Evolutionary conservation across 2,329 filamentous ascomycete genomes (phyloP), one percentile per base, ranked within the genome.

Genomic region (Mariannaea sp.): DNA sequence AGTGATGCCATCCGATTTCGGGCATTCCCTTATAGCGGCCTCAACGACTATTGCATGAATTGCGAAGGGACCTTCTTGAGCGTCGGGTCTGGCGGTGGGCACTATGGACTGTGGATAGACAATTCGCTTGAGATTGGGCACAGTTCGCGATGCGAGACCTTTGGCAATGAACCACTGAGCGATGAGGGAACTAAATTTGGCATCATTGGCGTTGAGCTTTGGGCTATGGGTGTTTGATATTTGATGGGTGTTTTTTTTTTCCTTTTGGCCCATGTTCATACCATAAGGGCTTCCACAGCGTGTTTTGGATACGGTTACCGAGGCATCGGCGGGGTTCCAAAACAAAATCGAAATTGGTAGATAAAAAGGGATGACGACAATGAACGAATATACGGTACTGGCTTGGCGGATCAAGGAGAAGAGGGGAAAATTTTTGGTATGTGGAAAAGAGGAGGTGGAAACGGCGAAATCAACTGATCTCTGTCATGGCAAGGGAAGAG

Each of bases 41-140:
- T 96, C 33, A 97, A 99, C 71, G 94, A 97, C 72, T 99, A 96
- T 70, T 91, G 93, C 77, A 94, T 97, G 62, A 89, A 95, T 66
- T 97, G 93, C 73, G 92, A 97, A 73, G 79, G 84, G 3, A 83
- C 86, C 19, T 97, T 89, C 70, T 73, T 99, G 12, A 94, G 89
- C 66, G 81, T 97, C 16, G 94, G 94, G 9, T 93, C 91, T 49
- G 90, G 80, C 36, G 92, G 96, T 63, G 93, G 94, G 1, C 89
- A 89, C 65, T 97, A 94, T 70, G 94, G 94, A 2, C 77, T 99
- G 5, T 97, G 94, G 94, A 80, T 99, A 10, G 90, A 97, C 69
- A 88, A 93, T 62, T 84, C 84, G 14, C 83, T 97, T 39, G 89
- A 93, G 58, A 83, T 87, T 52, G 94, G 94, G 3, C 84, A 96